A percentile compares a stretch with the other conserved stretches of the same genome.
Evolutionary conservation across 257 asterid genomes (phyloP).

Genomic region (Euphrasia confusa): DNA sequence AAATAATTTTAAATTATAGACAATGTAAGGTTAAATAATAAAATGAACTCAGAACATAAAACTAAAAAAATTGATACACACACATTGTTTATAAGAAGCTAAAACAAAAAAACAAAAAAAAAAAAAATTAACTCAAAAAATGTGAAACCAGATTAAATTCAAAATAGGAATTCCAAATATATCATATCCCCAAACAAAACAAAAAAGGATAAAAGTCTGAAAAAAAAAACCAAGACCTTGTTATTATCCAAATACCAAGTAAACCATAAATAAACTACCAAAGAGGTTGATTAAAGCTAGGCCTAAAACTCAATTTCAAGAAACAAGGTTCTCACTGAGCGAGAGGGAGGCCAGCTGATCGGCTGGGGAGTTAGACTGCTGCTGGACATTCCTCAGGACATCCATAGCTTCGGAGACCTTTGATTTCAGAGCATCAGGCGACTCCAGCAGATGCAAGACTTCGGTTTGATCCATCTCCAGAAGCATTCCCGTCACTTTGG

Average conservation of each 20-base stretch:
- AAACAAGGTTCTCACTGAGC: not conserved
- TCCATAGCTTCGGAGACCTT: constrained; percentile 60
- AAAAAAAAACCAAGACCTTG: not conserved
- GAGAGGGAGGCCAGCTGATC: not conserved
- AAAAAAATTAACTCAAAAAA: too few species aligned
- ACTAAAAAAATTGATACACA: too few species aligned
- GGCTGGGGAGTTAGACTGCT: not conserved
- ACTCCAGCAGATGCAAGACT: constrained; percentile 58
- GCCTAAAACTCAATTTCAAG: not conserved
- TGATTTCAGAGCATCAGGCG: constrained; percentile 51
- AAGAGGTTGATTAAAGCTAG: too few species aligned
- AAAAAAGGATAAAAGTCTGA: too few species aligned
- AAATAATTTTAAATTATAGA: too few species aligned
- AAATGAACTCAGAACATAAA: too few species aligned
- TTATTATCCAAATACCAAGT: not conserved
- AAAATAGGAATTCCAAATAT: too few species aligned
- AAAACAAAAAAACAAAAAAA: too few species aligned
- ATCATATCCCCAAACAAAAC: not conserved
- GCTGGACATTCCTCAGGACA: constrained; percentile 39
- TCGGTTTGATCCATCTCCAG: constrained; percentile 71
- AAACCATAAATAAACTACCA: not conserved
- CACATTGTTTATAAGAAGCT: too few species aligned
- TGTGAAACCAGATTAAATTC: too few species aligned
- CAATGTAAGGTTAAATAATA: too few species aligned
- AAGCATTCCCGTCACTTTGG: constrained; percentile 59